A percentile compares a stretch with the other conserved stretches of the same genome.
Evolutionary conservation across 2,329 filamentous ascomycete species (phyloP).

Genomic region (Chaetomium olivaceum): DNA sequence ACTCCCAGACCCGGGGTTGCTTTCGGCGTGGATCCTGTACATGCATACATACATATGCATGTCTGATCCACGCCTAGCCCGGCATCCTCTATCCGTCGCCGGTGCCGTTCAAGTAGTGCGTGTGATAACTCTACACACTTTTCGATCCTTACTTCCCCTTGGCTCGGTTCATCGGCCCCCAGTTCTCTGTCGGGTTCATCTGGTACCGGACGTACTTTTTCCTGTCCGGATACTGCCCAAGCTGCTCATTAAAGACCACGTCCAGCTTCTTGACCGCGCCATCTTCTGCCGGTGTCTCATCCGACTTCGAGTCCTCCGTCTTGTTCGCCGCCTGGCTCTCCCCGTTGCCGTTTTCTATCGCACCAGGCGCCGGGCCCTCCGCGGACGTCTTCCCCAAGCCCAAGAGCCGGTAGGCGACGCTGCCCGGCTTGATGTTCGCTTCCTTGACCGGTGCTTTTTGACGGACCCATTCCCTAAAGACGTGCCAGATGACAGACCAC

Average conservation of each 20-base stretch:
- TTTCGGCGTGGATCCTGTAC: neutral
- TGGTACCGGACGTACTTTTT: slow-evolving; percentile 83
- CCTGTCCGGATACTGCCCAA: slow-evolving; percentile 69
- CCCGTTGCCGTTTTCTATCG: slow-evolving; percentile 33
- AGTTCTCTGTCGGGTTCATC: slow-evolving; percentile 85
- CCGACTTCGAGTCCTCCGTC: slow-evolving; percentile 27
- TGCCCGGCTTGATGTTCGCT: slow-evolving; percentile 67
- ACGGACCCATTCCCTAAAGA: slow-evolving; percentile 88
- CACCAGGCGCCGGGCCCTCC: slow-evolving; percentile 33
- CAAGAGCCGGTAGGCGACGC: slow-evolving; percentile 71
- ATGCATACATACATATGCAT: neutral
- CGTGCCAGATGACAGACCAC: slow-evolving; percentile 85
- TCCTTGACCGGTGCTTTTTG: slow-evolving; percentile 78
- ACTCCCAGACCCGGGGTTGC: neutral
- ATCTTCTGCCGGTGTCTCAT: slow-evolving; percentile 32
- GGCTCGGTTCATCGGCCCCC: slow-evolving; percentile 77
- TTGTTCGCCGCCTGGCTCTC: slow-evolving; percentile 34
- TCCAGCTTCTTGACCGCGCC: slow-evolving; percentile 36
- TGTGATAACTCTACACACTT: neutral
- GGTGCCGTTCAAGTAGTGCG: neutral
- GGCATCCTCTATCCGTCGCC: neutral
- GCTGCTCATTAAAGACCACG: slow-evolving; percentile 71
- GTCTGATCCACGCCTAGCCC: neutral
- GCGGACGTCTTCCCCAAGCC: slow-evolving; percentile 41
- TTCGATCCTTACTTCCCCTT: slow-evolving; percentile 59